Percentiles rank a stretch among this genome's conserved stretches.
phyloP scores from a whole-genome alignment of 768 basidiomycete species.

The Leccinum disarticulatum region DNA sequence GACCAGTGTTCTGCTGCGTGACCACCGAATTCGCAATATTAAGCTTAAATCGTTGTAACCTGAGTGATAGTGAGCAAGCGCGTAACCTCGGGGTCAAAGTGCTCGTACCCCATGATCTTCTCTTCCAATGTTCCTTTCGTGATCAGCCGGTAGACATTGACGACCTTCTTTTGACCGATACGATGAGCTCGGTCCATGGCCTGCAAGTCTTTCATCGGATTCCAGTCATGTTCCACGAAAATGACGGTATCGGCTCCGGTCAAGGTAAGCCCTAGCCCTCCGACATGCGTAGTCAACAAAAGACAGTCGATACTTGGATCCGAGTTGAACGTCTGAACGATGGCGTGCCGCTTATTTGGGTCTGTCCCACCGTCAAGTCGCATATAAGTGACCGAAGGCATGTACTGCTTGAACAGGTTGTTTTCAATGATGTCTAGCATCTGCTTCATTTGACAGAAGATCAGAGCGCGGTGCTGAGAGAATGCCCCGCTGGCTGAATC shows the following conservation, averaged over 20 bases:
- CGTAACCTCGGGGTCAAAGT: neutral
- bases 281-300: constrained; percentile 94
- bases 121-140: constrained; percentile 97
- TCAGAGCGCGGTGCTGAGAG: constrained; percentile 96
- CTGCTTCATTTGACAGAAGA: constrained; percentile 99
- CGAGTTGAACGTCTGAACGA: constrained; percentile 97
- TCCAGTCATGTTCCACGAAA: constrained; percentile 99
- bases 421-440: constrained; percentile 98
- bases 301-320: constrained; percentile 98
- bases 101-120: constrained; percentile 96
- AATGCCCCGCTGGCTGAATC: constrained; percentile 52
- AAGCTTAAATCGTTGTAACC: constrained; percentile 96
- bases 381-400: constrained; percentile 99
- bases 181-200: constrained; percentile 99
- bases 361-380: constrained; percentile 93
- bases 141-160: constrained; percentile 96
- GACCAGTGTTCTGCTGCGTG: constrained; percentile 93
- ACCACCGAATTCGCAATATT: constrained; percentile 97
- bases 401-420: constrained; percentile 85
- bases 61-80: constrained; percentile 33
- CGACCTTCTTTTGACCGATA: constrained; percentile 97
- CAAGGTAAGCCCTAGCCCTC: constrained; percentile 91
- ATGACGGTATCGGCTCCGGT: constrained; percentile 99
- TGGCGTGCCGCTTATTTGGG: constrained; percentile 88
- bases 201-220: constrained; percentile 99